Evolutionary conservation across 2,329 filamentous ascomycete species (phyloP), one percentile per base, ranked within the genome.

Genomic region (Pyrenochaeta sp.): DNA sequence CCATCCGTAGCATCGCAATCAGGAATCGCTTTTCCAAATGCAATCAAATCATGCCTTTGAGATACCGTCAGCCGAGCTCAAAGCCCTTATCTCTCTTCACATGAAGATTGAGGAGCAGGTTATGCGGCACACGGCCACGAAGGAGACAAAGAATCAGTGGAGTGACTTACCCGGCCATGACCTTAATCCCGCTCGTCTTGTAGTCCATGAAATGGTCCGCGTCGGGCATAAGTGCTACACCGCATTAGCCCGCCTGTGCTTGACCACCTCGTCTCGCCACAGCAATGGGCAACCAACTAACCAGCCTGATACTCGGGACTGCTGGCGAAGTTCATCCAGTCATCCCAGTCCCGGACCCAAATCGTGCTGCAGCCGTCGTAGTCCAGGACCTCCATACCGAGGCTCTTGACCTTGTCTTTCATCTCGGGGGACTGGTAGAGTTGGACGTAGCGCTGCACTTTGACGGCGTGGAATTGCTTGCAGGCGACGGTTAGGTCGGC

Each of bases 401-500:
- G 26, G 6, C 37, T 32, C 39, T 50, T 53, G 4, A 60, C 41
- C 39, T 54, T 57, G 15, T 57, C 43, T 27, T 62, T 63, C 48
- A 55, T 54, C 18, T 58, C 52, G 0, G 60, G 53, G 4, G 52
- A 53, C 41, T 65, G 58, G 32, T 64, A 50, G 2, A 51, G 42
- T 27, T 60, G 56, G 13, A 61, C 55, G 35, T 67, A 68, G 41
- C 65, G 52, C 35, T 60, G 55, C 11, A 67, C 51, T 24, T 63
- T 63, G 44, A 48, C 52, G 2, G 54, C 54, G 18, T 61, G 52
- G 51, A 68, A 65, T 10, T 54, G 44, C 35, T 61, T 63, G 7
- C 53, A 53, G 4, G 60, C 62, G 4, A 66, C 50, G 0, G 63
- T 66, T 19, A 67, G 41, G 35, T 68, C 65, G 4, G 63, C 55